Evolutionary conservation across 495 filamentous ascomycete genomes (phyloP).

Genomic region (Tricharina praecox): DNA sequence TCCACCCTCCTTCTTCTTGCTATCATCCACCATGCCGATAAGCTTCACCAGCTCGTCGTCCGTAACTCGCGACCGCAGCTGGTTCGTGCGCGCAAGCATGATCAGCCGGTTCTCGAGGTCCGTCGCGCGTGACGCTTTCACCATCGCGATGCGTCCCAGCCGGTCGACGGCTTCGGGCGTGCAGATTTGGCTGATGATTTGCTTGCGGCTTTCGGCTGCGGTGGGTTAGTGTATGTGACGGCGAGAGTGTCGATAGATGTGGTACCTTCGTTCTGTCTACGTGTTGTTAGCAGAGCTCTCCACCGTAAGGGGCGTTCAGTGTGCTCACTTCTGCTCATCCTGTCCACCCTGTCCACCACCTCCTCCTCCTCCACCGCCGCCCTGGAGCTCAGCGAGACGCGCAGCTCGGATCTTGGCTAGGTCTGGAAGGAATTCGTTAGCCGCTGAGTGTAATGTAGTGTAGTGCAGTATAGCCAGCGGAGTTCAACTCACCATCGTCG

Average conservation of each 20-base stretch:
- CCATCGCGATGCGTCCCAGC: slow-evolving; percentile 81
- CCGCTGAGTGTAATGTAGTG: too few relatives aligned
- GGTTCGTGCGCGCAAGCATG: slow-evolving; percentile 72
- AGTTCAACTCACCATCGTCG: too few relatives aligned
- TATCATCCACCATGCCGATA: slow-evolving; percentile 64
- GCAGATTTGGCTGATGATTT: slow-evolving; percentile 80
- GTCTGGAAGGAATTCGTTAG: slow-evolving; percentile 11
- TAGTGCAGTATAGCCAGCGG: too few relatives aligned
- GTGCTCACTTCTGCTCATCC: too few relatives aligned
- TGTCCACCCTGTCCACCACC: neutral
- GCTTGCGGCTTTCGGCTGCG: slow-evolving; percentile 48
- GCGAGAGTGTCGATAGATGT: too few relatives aligned
- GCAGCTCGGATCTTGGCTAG: slow-evolving; percentile 25
- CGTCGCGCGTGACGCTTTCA: slow-evolving; percentile 77
- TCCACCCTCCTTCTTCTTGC: slow-evolving; percentile 42
- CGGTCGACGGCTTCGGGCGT: slow-evolving; percentile 85
- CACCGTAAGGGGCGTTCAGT: too few relatives aligned
- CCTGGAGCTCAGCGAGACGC: slow-evolving; percentile 21
- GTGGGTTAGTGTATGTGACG: neutral
- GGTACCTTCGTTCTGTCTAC: too few relatives aligned
- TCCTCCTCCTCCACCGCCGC: neutral
- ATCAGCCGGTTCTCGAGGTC: slow-evolving; percentile 88
- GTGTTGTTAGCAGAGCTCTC: too few relatives aligned
- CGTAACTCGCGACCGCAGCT: slow-evolving; percentile 72
- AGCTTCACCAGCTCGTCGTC: slow-evolving; percentile 89